phyloP scores from a whole-genome alignment of 192 early-diverging fungal genomes.

The Backusella liffmaniae region DNA sequence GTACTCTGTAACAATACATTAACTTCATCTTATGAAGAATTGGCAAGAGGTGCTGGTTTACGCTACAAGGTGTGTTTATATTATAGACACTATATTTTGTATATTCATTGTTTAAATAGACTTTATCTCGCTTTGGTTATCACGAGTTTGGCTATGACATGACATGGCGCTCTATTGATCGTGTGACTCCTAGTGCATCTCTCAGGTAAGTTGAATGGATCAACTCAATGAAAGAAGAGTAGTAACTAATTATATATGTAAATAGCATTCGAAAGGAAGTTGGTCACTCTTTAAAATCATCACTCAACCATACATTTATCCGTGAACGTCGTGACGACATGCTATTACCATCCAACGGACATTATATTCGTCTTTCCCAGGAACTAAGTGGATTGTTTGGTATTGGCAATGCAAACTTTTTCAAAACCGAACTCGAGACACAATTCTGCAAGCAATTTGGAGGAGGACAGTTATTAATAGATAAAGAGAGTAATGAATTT shows the following conservation, averaged over 20 bases:
- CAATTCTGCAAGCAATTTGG: constrained; percentile 23
- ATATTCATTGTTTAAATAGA: constrained; percentile 27
- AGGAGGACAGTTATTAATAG: constrained; percentile 25
- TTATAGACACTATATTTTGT: neutral
- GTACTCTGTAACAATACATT: constrained; percentile 60
- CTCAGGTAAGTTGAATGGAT: constrained; percentile 41
- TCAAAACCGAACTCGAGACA: constrained; percentile 69
- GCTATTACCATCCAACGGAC: constrained; percentile 76
- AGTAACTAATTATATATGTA: neutral
- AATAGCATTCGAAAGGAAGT: constrained; percentile 37
- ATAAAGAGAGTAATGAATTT: constrained; percentile 11
- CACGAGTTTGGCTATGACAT: constrained; percentile 72
- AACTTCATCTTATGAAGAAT: constrained; percentile 75
- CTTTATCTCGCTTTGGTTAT: constrained; percentile 43
- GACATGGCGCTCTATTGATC: constrained; percentile 78
- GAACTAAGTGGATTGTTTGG: constrained; percentile 84
- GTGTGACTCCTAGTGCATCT: constrained; percentile 55
- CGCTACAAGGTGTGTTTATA: constrained; percentile 50
- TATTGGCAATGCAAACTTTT: constrained; percentile 67
- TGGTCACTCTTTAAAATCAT: constrained; percentile 69
- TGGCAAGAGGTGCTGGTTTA: constrained; percentile 55
- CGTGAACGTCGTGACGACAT: constrained; percentile 80
- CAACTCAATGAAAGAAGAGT: neutral
- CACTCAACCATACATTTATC: constrained; percentile 63
- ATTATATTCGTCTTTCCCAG: constrained; percentile 45